These are phyloP conservation scores for Rhodosporidiobolus sp. DNA, from an alignment of 768 basidiomycete genomes.

Conservation along the genomic window DNA sequence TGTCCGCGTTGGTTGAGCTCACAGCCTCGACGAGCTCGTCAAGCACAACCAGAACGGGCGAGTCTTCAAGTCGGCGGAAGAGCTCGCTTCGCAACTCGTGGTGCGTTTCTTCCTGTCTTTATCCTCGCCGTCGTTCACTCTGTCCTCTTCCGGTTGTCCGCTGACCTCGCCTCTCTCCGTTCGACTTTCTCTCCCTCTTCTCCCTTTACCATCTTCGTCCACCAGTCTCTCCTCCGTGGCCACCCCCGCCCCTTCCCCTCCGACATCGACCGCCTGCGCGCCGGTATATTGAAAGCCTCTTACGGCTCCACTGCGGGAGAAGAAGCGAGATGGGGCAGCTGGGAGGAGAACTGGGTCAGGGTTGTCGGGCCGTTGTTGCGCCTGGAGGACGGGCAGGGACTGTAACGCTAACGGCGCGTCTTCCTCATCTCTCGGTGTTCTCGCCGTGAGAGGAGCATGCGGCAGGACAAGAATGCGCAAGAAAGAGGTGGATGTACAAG, in stretches of 20 bases:
- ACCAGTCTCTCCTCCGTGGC: conserved; percentile 57
- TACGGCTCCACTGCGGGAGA: conserved; percentile 41
- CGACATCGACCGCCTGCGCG: conserved; percentile 52
- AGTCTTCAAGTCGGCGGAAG: conserved; percentile 64
- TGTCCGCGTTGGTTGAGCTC: not conserved
- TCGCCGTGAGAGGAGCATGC: too few relatives aligned
- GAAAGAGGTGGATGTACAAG: too few relatives aligned
- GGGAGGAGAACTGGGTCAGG: conserved; percentile 81
- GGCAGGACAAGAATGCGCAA: too few relatives aligned
- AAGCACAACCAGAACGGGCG: conserved; percentile 78
- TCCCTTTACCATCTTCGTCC: too few relatives aligned
- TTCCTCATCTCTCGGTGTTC: too few relatives aligned
- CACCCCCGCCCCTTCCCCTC: conserved; percentile 56
- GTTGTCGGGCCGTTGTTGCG: conserved; percentile 63
- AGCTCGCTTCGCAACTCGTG: conserved; percentile 71
- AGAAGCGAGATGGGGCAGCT: conserved; percentile 63
- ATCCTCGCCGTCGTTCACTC: too few relatives aligned
- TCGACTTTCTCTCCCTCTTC: not conserved
- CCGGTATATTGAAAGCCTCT: conserved; percentile 15
- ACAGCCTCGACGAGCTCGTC: conserved; percentile 80
- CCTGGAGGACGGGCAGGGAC: too few relatives aligned
- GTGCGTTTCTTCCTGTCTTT: conserved; percentile 50
- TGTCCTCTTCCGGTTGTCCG: too few relatives aligned
- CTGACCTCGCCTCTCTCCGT: too few relatives aligned
- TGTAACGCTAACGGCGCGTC: too few relatives aligned